phyloP scores from a whole-genome alignment of 768 basidiomycete genomes.

The Sporobolomyces pararoseus region DNA sequence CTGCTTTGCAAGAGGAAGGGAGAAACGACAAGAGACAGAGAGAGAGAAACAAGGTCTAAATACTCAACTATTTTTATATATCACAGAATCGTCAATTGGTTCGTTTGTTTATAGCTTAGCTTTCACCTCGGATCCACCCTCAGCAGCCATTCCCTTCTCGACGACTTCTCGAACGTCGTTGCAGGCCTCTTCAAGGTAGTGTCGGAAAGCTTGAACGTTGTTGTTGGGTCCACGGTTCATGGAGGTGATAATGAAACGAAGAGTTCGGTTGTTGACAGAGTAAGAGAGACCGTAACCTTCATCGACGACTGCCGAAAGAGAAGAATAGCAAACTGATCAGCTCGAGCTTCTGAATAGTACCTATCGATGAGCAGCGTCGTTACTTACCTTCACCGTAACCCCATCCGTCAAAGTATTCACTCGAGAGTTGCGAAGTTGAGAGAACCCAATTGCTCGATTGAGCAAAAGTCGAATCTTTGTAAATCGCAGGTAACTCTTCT shows the following conservation, averaged over 20 bases:
- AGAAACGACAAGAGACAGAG: too few relatives aligned
- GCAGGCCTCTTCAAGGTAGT: slow-evolving; percentile 75
- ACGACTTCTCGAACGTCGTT: slow-evolving; percentile 72
- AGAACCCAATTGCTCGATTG: slow-evolving; percentile 85
- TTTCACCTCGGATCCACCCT: slow-evolving; percentile 10
- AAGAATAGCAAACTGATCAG: not conserved
- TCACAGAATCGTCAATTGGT: not conserved
- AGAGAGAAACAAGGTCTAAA: not conserved
- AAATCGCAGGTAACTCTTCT: slow-evolving; percentile 58
- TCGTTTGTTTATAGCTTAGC: slow-evolving; percentile 25
- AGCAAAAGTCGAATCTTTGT: slow-evolving; percentile 55
- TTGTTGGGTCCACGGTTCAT: slow-evolving; percentile 47
- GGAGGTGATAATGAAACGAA: slow-evolving; percentile 83
- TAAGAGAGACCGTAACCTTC: slow-evolving; percentile 54
- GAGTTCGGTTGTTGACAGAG: slow-evolving; percentile 73
- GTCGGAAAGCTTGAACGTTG: slow-evolving; percentile 55
- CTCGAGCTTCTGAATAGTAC: not conserved
- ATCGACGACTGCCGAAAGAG: slow-evolving; percentile 22
- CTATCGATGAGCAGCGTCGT: not conserved
- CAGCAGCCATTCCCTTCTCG: slow-evolving; percentile 56
- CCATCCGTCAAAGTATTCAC: slow-evolving; percentile 83
- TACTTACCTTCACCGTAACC: slow-evolving; percentile 85
- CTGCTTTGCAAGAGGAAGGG: slow-evolving; percentile 7
- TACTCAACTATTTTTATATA: not conserved
- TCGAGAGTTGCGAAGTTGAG: slow-evolving; percentile 80